Conservation (phyloP, 2,329 filamentous ascomycete species). For the Trichoderma sp. region DNA sequence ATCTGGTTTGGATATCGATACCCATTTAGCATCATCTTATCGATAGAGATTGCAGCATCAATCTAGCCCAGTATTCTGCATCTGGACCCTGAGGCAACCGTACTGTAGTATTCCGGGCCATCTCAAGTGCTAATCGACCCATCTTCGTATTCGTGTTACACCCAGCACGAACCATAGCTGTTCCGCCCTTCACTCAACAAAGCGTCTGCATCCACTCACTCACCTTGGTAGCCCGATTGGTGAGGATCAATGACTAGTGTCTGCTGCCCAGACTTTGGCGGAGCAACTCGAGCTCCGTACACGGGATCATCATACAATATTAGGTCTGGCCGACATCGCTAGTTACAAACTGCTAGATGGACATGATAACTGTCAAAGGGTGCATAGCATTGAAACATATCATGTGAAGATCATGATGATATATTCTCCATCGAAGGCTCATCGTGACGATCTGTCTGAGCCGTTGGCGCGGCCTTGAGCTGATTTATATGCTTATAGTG, state of each 20-base stretch:
- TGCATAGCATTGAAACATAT: not conserved
- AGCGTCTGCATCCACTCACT: not conserved
- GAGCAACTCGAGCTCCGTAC: not conserved
- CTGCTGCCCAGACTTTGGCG: not conserved
- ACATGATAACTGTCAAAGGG: not conserved
- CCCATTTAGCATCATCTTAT: not conserved
- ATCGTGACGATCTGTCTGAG: not conserved
- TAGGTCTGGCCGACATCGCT: not conserved
- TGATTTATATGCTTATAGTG: slow-evolving; percentile 24
- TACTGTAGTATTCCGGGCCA: not conserved
- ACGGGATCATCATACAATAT: not conserved
- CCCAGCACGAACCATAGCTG: not conserved
- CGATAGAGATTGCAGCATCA: not conserved
- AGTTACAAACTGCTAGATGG: not conserved
- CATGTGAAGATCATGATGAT: not conserved
- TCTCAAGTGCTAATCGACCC: not conserved
- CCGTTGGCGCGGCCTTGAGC: not conserved
- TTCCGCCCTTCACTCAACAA: not conserved
- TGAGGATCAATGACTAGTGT: not conserved
- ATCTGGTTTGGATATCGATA: not conserved
- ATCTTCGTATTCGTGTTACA: slow-evolving; percentile 5
- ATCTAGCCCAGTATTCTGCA: not conserved
- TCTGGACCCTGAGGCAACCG: not conserved
- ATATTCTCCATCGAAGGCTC: not conserved
- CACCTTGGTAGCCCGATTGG: not conserved